Percentiles rank a stretch among this genome's conserved stretches.
phyloP scores from a whole-genome alignment of 495 filamentous ascomycete species.

The Penicillium cinerascens region DNA sequence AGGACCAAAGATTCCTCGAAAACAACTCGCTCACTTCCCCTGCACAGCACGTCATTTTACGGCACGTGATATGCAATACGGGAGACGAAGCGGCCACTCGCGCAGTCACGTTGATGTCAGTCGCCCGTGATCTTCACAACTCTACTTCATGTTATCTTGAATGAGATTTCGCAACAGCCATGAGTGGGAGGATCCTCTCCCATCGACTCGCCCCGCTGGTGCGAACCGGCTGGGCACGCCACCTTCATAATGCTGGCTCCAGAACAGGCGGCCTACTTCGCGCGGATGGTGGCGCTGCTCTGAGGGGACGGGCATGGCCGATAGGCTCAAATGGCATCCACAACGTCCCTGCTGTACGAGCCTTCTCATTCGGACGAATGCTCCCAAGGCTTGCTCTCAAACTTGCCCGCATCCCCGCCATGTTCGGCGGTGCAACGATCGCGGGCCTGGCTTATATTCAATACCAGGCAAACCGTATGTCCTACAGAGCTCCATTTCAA shows the following conservation, averaged over 20 bases:
- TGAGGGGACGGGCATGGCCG: slow-evolving; percentile 67
- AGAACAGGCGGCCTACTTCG: slow-evolving; percentile 67
- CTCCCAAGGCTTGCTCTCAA: slow-evolving; percentile 89
- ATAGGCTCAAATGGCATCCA: slow-evolving; percentile 72
- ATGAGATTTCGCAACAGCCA: slow-evolving; percentile 46
- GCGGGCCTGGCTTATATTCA: slow-evolving; percentile 88
- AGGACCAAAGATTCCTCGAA: slow-evolving; percentile 7
- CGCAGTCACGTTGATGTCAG: slow-evolving; percentile 42
- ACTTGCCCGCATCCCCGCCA: slow-evolving; percentile 78
- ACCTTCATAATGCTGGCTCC: slow-evolving; percentile 57
- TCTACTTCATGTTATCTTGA: slow-evolving; percentile 21
- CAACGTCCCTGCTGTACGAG: slow-evolving; percentile 79
- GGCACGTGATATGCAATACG: slow-evolving; percentile 37
- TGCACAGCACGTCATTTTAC: slow-evolving; percentile 35
- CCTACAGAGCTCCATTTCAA: background rate
- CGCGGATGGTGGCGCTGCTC: slow-evolving; percentile 57
- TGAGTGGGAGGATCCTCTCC: slow-evolving; percentile 82
- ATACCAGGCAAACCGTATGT: slow-evolving; percentile 89
- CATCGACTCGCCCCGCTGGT: slow-evolving; percentile 64
- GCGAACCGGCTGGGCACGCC: slow-evolving; percentile 62
- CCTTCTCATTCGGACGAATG: slow-evolving; percentile 78
- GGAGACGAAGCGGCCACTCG: slow-evolving; percentile 33
- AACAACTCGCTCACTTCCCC: slow-evolving; percentile 21
- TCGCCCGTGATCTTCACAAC: slow-evolving; percentile 13
- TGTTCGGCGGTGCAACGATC: slow-evolving; percentile 85